phyloP scores from a whole-genome alignment of 2,329 filamentous ascomycete species.

The Fusarium sp. region DNA sequence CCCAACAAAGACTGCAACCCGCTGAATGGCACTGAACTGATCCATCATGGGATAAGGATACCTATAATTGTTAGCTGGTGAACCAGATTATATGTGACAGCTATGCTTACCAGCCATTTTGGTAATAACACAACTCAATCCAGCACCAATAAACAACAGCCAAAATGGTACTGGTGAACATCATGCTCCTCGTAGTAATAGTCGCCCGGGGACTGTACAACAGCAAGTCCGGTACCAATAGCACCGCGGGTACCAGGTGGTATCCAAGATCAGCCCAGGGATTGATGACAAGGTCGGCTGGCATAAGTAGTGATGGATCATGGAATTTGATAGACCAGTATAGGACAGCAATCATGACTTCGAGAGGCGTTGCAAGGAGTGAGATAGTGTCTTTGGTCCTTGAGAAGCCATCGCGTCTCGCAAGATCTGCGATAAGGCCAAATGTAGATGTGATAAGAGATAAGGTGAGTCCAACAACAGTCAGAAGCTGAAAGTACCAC shows the following conservation, averaged over 20 bases:
- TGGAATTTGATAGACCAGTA: constrained; percentile 17
- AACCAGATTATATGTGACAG: neutral
- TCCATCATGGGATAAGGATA: constrained; percentile 20
- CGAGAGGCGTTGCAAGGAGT: constrained; percentile 2
- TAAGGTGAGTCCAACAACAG: neutral
- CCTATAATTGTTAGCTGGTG: neutral
- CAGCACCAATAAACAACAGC: constrained; percentile 9
- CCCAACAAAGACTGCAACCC: constrained; percentile 2
- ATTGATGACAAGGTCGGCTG: constrained; percentile 7
- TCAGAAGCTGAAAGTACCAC: constrained; percentile 13
- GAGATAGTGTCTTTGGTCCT: neutral
- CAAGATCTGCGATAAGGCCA: neutral
- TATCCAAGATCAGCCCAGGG: constrained; percentile 7
- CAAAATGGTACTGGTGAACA: neutral
- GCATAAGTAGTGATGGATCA: constrained; percentile 6
- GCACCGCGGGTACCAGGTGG: neutral
- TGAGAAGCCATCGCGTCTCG: neutral
- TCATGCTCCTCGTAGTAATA: constrained; percentile 1
- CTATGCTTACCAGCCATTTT: constrained; percentile 7
- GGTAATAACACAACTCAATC: constrained; percentile 11
- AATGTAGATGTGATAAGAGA: neutral
- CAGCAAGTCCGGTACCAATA: neutral
- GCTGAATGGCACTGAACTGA: neutral
- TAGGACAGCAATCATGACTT: constrained; percentile 4
- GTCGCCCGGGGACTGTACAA: neutral